phyloP scores from a whole-genome alignment of 768 basidiomycete species.

The Gyrodon lividus region DNA sequence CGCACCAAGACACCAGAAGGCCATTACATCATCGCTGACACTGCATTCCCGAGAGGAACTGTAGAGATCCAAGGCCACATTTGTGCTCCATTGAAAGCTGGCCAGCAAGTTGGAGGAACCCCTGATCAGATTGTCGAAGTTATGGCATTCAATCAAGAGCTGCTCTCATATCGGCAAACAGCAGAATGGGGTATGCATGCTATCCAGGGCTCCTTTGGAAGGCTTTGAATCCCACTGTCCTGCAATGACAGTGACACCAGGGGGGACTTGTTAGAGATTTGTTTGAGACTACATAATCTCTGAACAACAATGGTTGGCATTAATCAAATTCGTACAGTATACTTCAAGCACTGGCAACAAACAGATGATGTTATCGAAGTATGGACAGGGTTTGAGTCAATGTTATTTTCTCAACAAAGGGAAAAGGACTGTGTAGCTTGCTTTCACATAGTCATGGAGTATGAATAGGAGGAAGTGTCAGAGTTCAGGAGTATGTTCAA shows the following conservation, averaged over 20 bases:
- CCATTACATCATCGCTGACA: conserved; percentile 45
- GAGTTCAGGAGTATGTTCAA: background rate
- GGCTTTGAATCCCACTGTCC: conserved; percentile 40
- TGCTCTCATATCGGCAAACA: conserved; percentile 46
- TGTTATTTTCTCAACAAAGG: conserved; percentile 38
- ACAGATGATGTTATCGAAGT: conserved; percentile 29
- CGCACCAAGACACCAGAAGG: conserved; percentile 35
- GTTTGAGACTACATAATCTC: conserved; percentile 37
- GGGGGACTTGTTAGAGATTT: conserved; percentile 36
- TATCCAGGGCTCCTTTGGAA: conserved; percentile 47
- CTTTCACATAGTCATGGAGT: conserved; percentile 32
- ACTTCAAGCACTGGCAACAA: conserved; percentile 38
- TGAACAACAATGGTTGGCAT: conserved; percentile 36
- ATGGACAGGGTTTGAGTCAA: conserved; percentile 38
- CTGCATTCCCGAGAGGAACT: conserved; percentile 43
- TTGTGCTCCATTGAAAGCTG: conserved; percentile 37
- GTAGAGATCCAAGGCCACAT: conserved; percentile 34
- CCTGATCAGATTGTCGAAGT: conserved; percentile 18
- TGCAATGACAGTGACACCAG: conserved; percentile 28
- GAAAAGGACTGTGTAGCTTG: conserved; percentile 34
- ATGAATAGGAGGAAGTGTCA: conserved; percentile 7
- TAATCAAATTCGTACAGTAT: conserved; percentile 43
- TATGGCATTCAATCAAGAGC: conserved; percentile 34
- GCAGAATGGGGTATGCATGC: conserved; percentile 52
- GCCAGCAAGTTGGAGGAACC: conserved; percentile 14